Evolutionary conservation across 768 basidiomycete genomes (phyloP).

Genomic region (Rhodosporidiobolus sp.): DNA sequence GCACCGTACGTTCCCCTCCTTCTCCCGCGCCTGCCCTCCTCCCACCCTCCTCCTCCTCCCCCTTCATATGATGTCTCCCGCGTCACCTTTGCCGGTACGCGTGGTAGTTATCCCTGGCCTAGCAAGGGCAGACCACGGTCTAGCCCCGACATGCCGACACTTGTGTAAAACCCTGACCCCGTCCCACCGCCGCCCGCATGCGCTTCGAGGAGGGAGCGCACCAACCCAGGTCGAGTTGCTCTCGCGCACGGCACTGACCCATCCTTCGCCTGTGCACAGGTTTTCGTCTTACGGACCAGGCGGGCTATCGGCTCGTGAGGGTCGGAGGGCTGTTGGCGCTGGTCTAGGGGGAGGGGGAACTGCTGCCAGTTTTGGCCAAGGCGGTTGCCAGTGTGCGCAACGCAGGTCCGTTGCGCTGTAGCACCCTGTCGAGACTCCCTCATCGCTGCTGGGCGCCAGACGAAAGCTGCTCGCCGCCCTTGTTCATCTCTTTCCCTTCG

Average conservation of each 20-base stretch:
- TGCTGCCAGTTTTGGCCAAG: no score
- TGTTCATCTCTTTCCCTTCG: no score
- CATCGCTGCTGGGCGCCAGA: no score
- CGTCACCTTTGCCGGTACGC: constrained; percentile 23
- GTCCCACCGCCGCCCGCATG: background rate
- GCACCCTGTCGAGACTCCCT: no score
- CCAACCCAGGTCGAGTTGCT: no score
- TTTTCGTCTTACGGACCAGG: background rate
- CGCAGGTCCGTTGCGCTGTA: background rate
- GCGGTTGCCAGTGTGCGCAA: background rate
- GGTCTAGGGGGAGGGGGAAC: no score
- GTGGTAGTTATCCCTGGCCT: constrained; percentile 39
- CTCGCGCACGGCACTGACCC: background rate
- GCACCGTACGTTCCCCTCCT: background rate
- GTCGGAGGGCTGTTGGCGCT: background rate
- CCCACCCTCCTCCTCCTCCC: background rate
- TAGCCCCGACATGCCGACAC: constrained; percentile 30
- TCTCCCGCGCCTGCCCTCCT: background rate
- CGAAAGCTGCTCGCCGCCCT: background rate
- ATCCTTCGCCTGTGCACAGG: background rate
- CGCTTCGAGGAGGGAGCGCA: background rate
- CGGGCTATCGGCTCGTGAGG: background rate
- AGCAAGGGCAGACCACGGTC: constrained; percentile 24
- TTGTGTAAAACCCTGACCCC: constrained; percentile 36
- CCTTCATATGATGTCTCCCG: constrained; percentile 31